Evolutionary conservation across 345 rosid species (phyloP).

Genomic region (Arabis hirsuta): DNA sequence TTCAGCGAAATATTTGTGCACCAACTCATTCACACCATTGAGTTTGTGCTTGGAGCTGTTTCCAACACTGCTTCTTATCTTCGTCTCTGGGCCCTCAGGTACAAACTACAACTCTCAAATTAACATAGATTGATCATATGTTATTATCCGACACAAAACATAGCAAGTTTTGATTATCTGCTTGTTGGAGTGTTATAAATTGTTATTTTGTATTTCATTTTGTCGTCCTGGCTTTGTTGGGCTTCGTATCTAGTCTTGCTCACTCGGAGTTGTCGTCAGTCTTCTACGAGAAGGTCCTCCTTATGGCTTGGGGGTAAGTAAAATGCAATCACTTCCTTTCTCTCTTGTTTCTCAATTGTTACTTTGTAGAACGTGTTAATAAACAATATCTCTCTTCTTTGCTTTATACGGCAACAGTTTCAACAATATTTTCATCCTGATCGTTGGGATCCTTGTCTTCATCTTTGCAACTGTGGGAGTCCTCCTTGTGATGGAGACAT

Average conservation of each 20-base stretch:
- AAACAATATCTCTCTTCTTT: background rate
- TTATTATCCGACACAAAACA: background rate
- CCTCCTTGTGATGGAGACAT: slow-evolving; percentile 94
- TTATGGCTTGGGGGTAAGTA: slow-evolving; percentile 85
- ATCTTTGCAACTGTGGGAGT: slow-evolving; percentile 88
- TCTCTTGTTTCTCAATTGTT: background rate
- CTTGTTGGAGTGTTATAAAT: too few species aligned
- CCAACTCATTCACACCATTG: slow-evolving; percentile 95
- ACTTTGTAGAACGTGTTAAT: slow-evolving; percentile 1
- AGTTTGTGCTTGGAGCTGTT: slow-evolving; percentile 97
- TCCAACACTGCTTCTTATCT: slow-evolving; percentile 99
- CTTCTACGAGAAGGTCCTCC: slow-evolving; percentile 95
- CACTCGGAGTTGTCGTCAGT: slow-evolving; percentile 93
- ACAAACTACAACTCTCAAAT: background rate
- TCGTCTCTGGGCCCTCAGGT: slow-evolving; percentile 98
- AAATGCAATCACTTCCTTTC: background rate
- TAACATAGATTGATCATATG: too few species aligned
- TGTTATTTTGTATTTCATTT: too few species aligned
- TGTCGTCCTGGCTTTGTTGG: slow-evolving; percentile 7
- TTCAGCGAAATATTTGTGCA: slow-evolving; percentile 96
- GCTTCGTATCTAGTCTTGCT: slow-evolving; percentile 63
- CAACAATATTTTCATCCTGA: slow-evolving; percentile 72
- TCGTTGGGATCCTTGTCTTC: slow-evolving; percentile 72
- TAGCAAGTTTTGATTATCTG: too few species aligned
- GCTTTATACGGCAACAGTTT: slow-evolving; percentile 47